A percentile compares a stretch with the other conserved stretches of the same genome.
Evolutionary conservation across 345 rosid genomes (phyloP).

Genomic region (Eucalyptus decipiens): DNA sequence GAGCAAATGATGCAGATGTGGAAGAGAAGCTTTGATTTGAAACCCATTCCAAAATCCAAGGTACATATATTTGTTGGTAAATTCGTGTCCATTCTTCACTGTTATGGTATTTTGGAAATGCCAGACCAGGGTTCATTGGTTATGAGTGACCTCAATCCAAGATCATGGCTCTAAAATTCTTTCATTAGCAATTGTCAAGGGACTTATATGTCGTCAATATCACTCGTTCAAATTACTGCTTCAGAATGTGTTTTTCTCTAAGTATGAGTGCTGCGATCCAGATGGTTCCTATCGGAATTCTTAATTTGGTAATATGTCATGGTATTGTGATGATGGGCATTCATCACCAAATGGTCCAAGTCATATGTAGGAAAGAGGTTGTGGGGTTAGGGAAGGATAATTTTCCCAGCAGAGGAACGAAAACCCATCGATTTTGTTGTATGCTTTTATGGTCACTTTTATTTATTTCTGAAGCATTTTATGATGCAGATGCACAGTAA

Average conservation of each 20-base stretch:
- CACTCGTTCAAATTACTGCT: background rate
- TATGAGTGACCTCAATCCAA: background rate
- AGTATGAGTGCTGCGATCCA: background rate
- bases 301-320: background rate
- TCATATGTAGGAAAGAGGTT: background rate
- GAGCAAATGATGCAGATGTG: constrained; percentile 80
- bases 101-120: background rate
- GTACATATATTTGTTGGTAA: constrained; percentile 9
- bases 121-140: background rate
- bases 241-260: background rate
- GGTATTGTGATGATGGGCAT: background rate
- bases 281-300: background rate
- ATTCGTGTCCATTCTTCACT: background rate
- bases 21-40: constrained; percentile 72
- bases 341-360: background rate
- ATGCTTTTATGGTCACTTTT: background rate
- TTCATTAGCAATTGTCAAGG: background rate
- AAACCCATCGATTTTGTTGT: background rate
- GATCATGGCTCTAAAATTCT: background rate
- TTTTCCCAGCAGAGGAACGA: background rate
- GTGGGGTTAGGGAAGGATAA: background rate
- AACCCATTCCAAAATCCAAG: constrained; percentile 60
- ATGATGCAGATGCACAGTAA: constrained; percentile 59
- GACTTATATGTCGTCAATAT: background rate
- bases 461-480: background rate